Evolutionary conservation across 495 filamentous ascomycete genomes (phyloP).

Genomic region (Talaromyces nanjingensis): DNA sequence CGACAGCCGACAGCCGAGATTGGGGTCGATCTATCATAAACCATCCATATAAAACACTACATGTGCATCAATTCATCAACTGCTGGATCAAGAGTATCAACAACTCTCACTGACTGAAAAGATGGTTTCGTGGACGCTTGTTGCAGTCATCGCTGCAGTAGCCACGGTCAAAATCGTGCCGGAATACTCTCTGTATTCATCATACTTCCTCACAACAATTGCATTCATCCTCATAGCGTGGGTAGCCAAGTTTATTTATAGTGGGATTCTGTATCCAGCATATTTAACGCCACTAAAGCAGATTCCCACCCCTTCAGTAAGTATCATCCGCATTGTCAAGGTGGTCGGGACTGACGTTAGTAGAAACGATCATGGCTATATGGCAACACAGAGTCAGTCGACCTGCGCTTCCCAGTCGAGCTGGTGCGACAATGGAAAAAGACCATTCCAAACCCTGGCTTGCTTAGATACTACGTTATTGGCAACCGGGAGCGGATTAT

Average conservation of each 20-base stretch:
- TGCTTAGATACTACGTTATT: slow-evolving; percentile 62
- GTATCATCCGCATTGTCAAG: slow-evolving; percentile 12
- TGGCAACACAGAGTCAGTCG: slow-evolving; percentile 22
- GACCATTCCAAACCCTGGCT: slow-evolving; percentile 67
- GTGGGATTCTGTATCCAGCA: slow-evolving; percentile 58
- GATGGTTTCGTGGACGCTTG: slow-evolving; percentile 9
- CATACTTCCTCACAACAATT: slow-evolving; percentile 18
- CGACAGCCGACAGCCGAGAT: not conserved
- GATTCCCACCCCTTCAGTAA: slow-evolving; percentile 53
- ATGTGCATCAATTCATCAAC: not conserved
- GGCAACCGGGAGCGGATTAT: slow-evolving; percentile 69
- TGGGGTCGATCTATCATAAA: not conserved
- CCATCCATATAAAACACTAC: not conserved
- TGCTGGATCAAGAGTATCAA: not conserved
- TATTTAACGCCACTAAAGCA: slow-evolving; percentile 64
- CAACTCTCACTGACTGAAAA: not conserved
- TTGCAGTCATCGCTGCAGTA: slow-evolving; percentile 4
- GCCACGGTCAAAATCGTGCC: slow-evolving; percentile 20
- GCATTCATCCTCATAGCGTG: slow-evolving; percentile 19
- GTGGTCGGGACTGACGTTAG: not conserved
- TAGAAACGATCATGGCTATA: slow-evolving; percentile 31
- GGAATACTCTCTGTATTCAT: slow-evolving; percentile 25
- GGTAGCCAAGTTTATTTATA: slow-evolving; percentile 36
- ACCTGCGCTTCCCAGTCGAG: slow-evolving; percentile 43
- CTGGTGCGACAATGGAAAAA: slow-evolving; percentile 57